Base-by-base conservation (phyloP, 2,329 filamentous ascomycete species). In the Cladosporium sp. region DNA sequence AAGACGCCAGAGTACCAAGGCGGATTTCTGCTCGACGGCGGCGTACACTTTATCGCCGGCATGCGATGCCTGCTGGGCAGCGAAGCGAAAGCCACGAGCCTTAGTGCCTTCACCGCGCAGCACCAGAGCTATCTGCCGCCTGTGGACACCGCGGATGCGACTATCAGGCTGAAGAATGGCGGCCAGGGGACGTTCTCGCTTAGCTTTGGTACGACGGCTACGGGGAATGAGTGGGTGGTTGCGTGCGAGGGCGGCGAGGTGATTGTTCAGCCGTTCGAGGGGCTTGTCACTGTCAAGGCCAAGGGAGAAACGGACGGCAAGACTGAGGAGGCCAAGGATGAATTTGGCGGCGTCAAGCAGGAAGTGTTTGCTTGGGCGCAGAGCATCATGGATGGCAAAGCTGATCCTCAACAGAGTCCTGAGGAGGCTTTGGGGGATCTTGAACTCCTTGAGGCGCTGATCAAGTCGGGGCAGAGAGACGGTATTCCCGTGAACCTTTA, bases 1-100 rank as follows among this genome's bases (percentile, higher is more conserved):
- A 89, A 89, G 75, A 83, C 79, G 64, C 90, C 91, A 1, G 81
- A 85, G 61, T 86, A 91, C 74, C 90, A 92, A 76, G 91, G 91
- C 63, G 91, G 91, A 0, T 93, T 92, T 74, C 76, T 93, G 63
- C 84, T 93, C 2, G 91, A 93, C 72, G 89, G 86, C 16, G 91
- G 91, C 51, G 89, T 93, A 28, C 91, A 93, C 76, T 88, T 86
- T 67, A 80, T 88, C 7, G 90, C 90, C 8, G 87, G 79, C 0
- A 82, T 89, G 58, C 81, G 90, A 18, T 75, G 85, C 34, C 73
- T 93, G 49, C 78, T 92, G 2, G 80, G 81, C 21, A 67, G 77
- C 0, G 79, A 80, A 4, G 79, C 83, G 56, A 78, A 85, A 30
- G 76, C 78, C 14, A 57, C 53, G 5, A 79, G 77, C 36, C 76